Evolutionary conservation across 345 rosid species (phyloP), one percentile per base, ranked within the genome.

Genomic region (Schrenkiella parvula): DNA sequence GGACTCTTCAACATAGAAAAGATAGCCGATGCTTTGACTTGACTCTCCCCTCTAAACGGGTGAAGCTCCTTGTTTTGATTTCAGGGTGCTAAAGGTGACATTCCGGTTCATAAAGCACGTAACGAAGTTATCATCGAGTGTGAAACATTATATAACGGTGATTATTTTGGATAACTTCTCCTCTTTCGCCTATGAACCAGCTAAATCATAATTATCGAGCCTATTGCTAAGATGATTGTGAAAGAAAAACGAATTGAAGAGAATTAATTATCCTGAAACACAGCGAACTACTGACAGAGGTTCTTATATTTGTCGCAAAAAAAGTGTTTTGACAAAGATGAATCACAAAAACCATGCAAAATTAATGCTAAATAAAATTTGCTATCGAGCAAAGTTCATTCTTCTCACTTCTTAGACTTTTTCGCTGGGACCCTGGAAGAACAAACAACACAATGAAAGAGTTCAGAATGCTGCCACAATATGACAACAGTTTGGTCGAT

Each of bases 341-440:
- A 38, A 48, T 29, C 15, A 74, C 15, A 67, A 47, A 65, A 25
- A 63, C 1, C 68, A 66, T 66, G 43, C 66, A 47, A 74, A 73
- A 58, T 19, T 21, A 72, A 46, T 50, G 38, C 47, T 51, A 19
- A 60, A 23, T 9, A 32, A 4, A 60, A 47, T 35, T 38, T 28
- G 15, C 62, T 58, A 39, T 44, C 3, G 14, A 34, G 13, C 55
- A 63, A 59, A 32, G 63, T 21, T 55, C 31, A 2, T 53, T 41
- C 48, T 52, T 32, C 74, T 81, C 81, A 82, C 83, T 88, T 85
- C 84, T 82, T 88, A 6, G 86, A 78, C 79, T 76, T 72, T 0
- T 63, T 72, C 5, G 29, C 81, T 82, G 82, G 63, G 50, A 63
- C 84, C 80, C 93, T 88, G 67, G 66, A 81, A 44, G 34, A 59